A percentile compares a stretch with the other conserved stretches of the same genome.
Conservation (phyloP, 805 yeast species). For the Sungouiozyma intestinalis region DNA sequence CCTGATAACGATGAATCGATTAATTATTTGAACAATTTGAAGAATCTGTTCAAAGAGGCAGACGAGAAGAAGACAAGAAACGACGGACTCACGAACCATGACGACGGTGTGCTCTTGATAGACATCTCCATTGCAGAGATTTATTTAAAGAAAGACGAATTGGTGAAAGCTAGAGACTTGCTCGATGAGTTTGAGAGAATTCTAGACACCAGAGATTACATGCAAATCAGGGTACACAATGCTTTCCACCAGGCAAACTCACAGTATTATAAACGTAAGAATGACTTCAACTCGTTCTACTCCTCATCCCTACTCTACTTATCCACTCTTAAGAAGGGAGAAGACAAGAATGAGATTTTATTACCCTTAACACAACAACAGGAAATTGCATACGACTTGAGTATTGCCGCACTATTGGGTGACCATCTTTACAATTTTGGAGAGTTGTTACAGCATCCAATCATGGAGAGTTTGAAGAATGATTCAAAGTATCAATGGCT, state of each 20-base stretch:
- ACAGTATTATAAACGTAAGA: conserved; percentile 59
- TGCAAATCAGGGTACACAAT: conserved; percentile 61
- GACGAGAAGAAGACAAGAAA: conserved; percentile 28
- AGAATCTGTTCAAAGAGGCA: conserved; percentile 34
- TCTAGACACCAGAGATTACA: conserved; percentile 46
- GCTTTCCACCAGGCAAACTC: conserved; percentile 76
- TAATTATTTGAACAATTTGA: conserved; percentile 36
- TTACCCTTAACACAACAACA: conserved; percentile 29
- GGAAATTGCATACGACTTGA: conserved; percentile 59
- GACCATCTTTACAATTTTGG: conserved; percentile 93
- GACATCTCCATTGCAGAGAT: conserved; percentile 68
- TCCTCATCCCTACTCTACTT: conserved; percentile 71
- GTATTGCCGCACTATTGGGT: conserved; percentile 81
- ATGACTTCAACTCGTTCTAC: conserved; percentile 75
- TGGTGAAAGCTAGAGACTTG: conserved; percentile 53
- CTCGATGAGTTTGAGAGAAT: conserved; percentile 47
- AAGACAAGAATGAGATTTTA: conserved; percentile 12
- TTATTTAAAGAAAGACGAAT: conserved; percentile 44
- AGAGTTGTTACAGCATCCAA: conserved; percentile 83
- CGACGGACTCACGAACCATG: conserved; percentile 30
- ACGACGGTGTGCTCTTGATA: conserved; percentile 48
- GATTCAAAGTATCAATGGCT: conserved; percentile 56
- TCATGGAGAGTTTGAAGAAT: conserved; percentile 42
- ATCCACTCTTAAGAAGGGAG: conserved; percentile 56
- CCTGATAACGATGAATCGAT: conserved; percentile 39